phyloP scores from a whole-genome alignment of 2,329 filamentous ascomycete genomes.

The Ophiostoma fasciatum region DNA sequence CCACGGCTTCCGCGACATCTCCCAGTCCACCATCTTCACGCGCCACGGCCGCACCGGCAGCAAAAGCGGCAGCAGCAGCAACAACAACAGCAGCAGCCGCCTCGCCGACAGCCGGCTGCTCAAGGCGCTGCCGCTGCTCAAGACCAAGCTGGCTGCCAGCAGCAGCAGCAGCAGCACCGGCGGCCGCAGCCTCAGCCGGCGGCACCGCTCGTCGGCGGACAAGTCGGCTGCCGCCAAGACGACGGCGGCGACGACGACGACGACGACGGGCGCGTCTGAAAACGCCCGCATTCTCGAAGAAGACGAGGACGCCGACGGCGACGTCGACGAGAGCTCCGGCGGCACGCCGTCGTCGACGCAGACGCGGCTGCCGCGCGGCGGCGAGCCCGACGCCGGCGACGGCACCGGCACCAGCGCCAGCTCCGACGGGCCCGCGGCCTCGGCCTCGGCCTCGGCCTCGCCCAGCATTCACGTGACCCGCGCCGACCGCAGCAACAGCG shows the following conservation, averaged over 20 bases:
- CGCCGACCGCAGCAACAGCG: conserved; percentile 19
- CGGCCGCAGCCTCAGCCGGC: conserved; percentile 20
- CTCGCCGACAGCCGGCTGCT: conserved; percentile 52
- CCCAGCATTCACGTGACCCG: conserved; percentile 17
- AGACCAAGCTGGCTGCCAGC: conserved; percentile 23
- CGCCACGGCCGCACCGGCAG: conserved; percentile 8
- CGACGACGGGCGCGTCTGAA: no score
- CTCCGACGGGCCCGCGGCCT: no score
- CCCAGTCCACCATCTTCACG: conserved; percentile 27
- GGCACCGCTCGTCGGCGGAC: no score
- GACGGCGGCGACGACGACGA: neutral
- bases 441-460: conserved; percentile 5
- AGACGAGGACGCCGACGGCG: conserved; percentile 18
- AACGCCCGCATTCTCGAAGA: conserved; percentile 16
- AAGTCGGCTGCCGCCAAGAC: no score
- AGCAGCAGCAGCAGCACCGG: conserved; percentile 16
- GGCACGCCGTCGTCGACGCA: neutral
- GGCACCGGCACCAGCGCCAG: no score
- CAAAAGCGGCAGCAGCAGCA: conserved; percentile 18
- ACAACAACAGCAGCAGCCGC: conserved; percentile 23
- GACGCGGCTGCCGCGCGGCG: neutral
- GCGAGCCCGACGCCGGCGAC: conserved; percentile 1
- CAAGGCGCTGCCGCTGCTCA: conserved; percentile 48
- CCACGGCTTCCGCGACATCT: conserved; percentile 9
- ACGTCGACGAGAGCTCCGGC: conserved; percentile 3